Evolutionary conservation across 148 eudicot species (phyloP), one percentile per base, ranked within the genome.

Genomic region (Vaccinium vitisidaea): DNA sequence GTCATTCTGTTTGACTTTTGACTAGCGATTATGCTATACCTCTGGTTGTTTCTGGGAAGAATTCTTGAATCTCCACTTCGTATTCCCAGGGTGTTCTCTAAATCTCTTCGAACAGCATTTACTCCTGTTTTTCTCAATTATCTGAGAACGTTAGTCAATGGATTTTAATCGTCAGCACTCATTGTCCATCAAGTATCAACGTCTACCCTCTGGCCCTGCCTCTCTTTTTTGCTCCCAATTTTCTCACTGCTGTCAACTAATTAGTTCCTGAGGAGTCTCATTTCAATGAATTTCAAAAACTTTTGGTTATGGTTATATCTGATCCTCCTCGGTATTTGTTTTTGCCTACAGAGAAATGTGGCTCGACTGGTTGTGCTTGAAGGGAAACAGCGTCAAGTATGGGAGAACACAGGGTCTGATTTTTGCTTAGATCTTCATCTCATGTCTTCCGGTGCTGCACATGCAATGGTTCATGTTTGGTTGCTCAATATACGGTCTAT

Each of bases 381-480:
- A 92, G 99, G 99, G 76, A 91, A 94, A 87, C 92, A 89, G 79
- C 90, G 98, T 69, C 88, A 93, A 77, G 98, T 94, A 39, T 97
- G 99, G 99, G 96, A 92, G 76, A 94, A 92, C 81, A 87, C 91
- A 8, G 95, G 98, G 98, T 93, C 98, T 36, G 87, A 86, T 23
- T 92, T 95, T 84, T 94, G 98, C 93, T 86, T 69, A 13, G 74
- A 69, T 69, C 74, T 69, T 69, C 74, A 69, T 88, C 90, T 97
- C 83, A 97, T 97, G 99, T 97, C 99, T 73, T 94, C 99, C 43
- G 99, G 99, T 75, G 99, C 99, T 83, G 74, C 74, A 12, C 89
- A 92, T 32, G 99, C 99, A 36, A 95, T 97, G 98, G 99, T 97
- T 77, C 98, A 95, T 85, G 92, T 95, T 71, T 97, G 98, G 99